Evolutionary conservation across 1,284 basidiomycete genomes (phyloP), one percentile per base, ranked within the genome.

Genomic region (Entoloma clypeatum): DNA sequence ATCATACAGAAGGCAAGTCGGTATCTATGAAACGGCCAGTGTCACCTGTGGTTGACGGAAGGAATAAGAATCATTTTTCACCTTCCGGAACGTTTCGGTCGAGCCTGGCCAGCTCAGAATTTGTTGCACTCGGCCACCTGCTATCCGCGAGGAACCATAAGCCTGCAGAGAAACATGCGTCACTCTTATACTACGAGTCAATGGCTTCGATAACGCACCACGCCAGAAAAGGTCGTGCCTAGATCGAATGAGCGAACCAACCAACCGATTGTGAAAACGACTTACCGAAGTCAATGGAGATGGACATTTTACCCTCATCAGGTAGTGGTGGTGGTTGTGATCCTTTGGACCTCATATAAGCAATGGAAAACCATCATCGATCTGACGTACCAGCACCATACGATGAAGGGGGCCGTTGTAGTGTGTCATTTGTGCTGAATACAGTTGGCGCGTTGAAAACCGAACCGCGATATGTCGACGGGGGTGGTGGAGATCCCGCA

Each of bases 191-290:
- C 25, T 27, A 13, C 30, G 8, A 24, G 7, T 31, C 4, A n/a
- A 31, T 30, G 13, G 24, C 22, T 4, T 25, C 21, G 18, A 17
- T 3, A 35, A 72, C 82, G 64, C 60, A 86, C 85, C 50, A 89
- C 81, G 47, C 86, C 86, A 28, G 86, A 87, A 62, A 87, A 88
- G 1, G 86, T 88, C 3, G 86, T 89, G 60, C 83, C 83, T 85
- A 59, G 58, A 43, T 17, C 34, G 14, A 29, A 37, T 13, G 30
- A 8, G 30, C 41, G 13, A 49, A 41, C 23, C 13, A 31, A 26
- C n/a, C 28, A n/a, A 8, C 8, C 18, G 18, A 17, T 25, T 10
- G 26, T 28, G 40, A 39, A 40, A 36, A 33, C 25, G 36, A 63
- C 72, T 50, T 48, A 82, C 85, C 85, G 56, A 89, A 89, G 61